A percentile compares a stretch with the other conserved stretches of the same genome.
These are phyloP conservation scores for Diaporthe nobilis DNA, from an alignment of 2,329 filamentous ascomycete genomes.

Conservation along the genomic window DNA sequence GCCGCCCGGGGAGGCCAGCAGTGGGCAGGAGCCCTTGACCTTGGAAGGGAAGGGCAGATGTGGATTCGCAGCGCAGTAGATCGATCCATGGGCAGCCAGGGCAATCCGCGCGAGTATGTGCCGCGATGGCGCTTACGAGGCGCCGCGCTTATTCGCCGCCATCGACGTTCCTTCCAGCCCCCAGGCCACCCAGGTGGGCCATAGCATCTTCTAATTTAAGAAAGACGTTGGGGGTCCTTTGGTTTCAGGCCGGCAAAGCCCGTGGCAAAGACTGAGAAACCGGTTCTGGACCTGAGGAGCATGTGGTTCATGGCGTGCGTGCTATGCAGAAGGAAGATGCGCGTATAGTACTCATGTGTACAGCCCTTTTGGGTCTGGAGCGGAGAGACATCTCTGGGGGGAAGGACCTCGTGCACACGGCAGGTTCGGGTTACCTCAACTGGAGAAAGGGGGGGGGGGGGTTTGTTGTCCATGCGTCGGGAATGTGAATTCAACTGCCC, in stretches of 20 bases:
- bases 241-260: constrained; percentile 20
- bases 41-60: constrained; percentile 11
- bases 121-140: constrained; percentile 28
- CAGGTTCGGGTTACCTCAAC: background rate
- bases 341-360: background rate
- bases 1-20: constrained; percentile 1
- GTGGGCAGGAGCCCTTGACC: background rate
- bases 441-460: background rate
- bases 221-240: constrained; percentile 23
- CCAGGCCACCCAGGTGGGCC: constrained; percentile 14
- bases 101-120: constrained; percentile 28
- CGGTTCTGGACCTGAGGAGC: constrained; percentile 8
- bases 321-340: background rate
- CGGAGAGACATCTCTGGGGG: background rate
- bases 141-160: constrained; percentile 34
- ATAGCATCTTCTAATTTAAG: constrained; percentile 26
- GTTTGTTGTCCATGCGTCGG: background rate
- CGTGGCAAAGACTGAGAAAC: constrained; percentile 5
- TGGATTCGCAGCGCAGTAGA: constrained; percentile 4
- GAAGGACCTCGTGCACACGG: background rate
- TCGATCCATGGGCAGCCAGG: constrained; percentile 22
- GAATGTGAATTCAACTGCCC: background rate
- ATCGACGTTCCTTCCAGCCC: constrained; percentile 33
- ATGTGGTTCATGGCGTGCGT: constrained; percentile 7
- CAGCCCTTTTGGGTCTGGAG: background rate